These are phyloP conservation scores for Astragalus membranaceus DNA, from an alignment of 306 rosid species.

Conservation along the genomic window DNA sequence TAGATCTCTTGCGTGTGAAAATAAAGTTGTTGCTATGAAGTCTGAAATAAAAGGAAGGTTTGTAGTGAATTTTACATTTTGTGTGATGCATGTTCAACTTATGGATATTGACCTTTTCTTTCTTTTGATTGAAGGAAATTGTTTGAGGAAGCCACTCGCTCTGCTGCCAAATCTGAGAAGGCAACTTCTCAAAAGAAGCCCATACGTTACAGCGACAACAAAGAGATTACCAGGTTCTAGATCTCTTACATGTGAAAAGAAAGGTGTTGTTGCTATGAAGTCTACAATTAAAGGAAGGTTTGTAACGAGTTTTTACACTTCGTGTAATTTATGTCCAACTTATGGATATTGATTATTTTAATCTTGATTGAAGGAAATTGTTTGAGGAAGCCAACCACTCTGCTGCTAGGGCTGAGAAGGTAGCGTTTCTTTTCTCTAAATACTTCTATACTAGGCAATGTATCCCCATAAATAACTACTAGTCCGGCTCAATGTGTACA, in stretches of 20 bases:
- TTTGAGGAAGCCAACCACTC: constrained; percentile 43
- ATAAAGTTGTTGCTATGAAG: constrained; percentile 26
- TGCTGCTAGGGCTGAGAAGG: constrained; percentile 52
- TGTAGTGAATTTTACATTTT: neutral
- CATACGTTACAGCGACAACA: constrained; percentile 23
- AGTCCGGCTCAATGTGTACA: neutral
- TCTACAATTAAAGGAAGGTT: constrained; percentile 61
- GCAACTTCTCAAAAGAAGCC: constrained; percentile 29
- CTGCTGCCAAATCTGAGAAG: constrained; percentile 19
- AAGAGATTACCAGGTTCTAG: constrained; percentile 37
- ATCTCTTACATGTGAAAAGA: constrained; percentile 41
- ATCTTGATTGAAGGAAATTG: constrained; percentile 53
- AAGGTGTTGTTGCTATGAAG: constrained; percentile 19
- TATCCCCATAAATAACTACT: neutral
- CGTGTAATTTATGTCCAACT: neutral
- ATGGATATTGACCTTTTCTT: neutral
- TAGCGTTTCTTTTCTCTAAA: constrained; percentile 17
- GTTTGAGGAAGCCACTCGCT: constrained; percentile 43
- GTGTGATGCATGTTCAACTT: neutral
- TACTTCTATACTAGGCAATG: neutral
- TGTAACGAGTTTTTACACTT: neutral
- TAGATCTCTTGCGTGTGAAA: constrained; percentile 30
- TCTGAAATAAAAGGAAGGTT: constrained; percentile 59
- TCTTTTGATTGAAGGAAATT: constrained; percentile 51
- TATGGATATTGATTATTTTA: neutral